Evolutionary conservation across 2,329 filamentous ascomycete species (phyloP), one percentile per base, ranked within the genome.

Genomic region (Ceratocystis colombiana): DNA sequence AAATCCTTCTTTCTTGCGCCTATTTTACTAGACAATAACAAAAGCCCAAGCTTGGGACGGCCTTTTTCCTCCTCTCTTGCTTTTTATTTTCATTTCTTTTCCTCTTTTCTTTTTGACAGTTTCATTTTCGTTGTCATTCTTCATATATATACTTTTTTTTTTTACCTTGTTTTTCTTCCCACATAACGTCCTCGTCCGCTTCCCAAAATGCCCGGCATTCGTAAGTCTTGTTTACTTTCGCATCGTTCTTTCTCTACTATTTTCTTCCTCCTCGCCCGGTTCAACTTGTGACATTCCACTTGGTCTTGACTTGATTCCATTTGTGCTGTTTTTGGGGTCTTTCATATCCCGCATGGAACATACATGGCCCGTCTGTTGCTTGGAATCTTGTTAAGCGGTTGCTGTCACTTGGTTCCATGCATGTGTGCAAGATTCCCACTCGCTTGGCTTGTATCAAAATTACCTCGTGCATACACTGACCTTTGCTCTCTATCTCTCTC

Each of bases 171-270:
- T 41, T 45, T 61, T 55, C 12, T 33, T 44, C 20, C 4, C 22
- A 50, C 45, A 5, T 30, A 37, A 30, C 25, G 37, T 22, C 30
- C 41, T 25, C 30, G 30, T 41, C 37, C 28, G 17, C 15, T 50
- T 22, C 41, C 20, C 64, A 68, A 44, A 57, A 68, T 67, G 67
- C 64, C 67, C 55, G 64, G 64, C 46, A 59, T 68, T 66, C 67
- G 64, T 68, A 66, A 66, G 65, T 67, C 37, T 37, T 37, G 7
- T 41, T 37, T 20, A 33, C 28, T 57, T 41, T 30, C 15, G 37
- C 37, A 41, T 41, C 37, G 37, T 41, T 15, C 17, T 41, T 25
- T 25, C 20, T 48, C 22, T 41, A 30, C 28, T 53, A 25, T 41
- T n/a, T 50, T 20, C 6, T n/a, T 10, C 63, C 22, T 37, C 59